Evolutionary conservation across 768 basidiomycete genomes (phyloP).

Genomic region (Pleurotus platypus): DNA sequence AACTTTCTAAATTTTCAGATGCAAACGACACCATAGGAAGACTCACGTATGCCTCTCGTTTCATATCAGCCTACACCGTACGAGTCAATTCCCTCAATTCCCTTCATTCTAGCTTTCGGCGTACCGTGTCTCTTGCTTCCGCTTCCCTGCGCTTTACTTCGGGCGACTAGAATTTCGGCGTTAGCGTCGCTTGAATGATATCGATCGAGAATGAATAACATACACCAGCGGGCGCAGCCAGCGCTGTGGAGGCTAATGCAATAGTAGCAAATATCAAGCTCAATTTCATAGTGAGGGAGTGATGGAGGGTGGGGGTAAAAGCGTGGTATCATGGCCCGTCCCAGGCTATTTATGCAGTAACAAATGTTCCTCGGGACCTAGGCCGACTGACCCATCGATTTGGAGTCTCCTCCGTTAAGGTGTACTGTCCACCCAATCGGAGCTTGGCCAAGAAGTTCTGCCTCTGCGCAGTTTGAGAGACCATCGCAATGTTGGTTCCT

Average conservation of each 20-base stretch:
- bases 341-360: slow-evolving; percentile 6
- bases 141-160: background rate
- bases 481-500: slow-evolving; percentile 8
- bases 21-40: background rate
- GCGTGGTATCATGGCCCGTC: background rate
- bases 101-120: background rate
- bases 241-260: background rate
- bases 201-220: background rate
- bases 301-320: background rate
- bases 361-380: slow-evolving; percentile 10
- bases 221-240: background rate
- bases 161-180: background rate
- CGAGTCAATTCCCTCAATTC: background rate
- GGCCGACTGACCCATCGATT: slow-evolving; percentile 7
- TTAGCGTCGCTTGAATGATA: background rate
- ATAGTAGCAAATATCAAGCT: slow-evolving; percentile 1
- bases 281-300: slow-evolving; percentile 1
- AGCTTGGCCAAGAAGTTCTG: slow-evolving; percentile 5
- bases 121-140: slow-evolving; percentile 5
- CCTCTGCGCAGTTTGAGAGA: slow-evolving; percentile 7
- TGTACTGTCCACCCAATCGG: slow-evolving; percentile 4
- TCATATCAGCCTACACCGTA: background rate
- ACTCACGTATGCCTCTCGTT: background rate
- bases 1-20: background rate
- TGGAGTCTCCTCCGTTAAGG: slow-evolving; percentile 7